Percentiles rank a stretch among this genome's conserved stretches.
These are phyloP conservation scores for Cercospora nicotianae DNA, from an alignment of 2,329 filamentous ascomycete genomes.

Conservation along the genomic window DNA sequence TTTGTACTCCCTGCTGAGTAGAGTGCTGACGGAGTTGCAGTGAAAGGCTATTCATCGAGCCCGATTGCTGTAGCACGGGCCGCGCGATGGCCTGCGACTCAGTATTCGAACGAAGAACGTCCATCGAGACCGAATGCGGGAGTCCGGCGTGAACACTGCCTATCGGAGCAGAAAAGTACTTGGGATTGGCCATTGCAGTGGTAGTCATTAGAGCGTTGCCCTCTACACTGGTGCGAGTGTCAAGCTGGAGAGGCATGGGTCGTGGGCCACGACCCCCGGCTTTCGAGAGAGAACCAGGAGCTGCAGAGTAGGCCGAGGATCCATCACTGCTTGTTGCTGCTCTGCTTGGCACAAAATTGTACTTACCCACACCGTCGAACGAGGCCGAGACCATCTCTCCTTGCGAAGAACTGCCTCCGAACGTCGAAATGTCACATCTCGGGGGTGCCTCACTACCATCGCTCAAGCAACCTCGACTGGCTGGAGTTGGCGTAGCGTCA, in stretches of 20 bases:
- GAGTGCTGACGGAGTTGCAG: not conserved
- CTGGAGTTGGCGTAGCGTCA: slow-evolving; percentile 17
- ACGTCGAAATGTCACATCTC: not conserved
- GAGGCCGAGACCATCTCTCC: not conserved
- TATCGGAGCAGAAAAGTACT: not conserved
- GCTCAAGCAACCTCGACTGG: slow-evolving; percentile 11
- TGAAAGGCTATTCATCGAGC: slow-evolving; percentile 16
- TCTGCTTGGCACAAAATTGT: not conserved
- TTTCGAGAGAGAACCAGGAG: not conserved
- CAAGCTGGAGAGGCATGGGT: not conserved
- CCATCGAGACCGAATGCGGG: slow-evolving; percentile 19
- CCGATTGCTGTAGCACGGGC: slow-evolving; percentile 12
- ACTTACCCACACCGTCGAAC: slow-evolving; percentile 8
- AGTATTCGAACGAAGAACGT: slow-evolving; percentile 1
- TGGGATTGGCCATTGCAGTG: not conserved
- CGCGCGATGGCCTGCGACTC: not conserved
- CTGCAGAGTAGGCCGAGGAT: not conserved
- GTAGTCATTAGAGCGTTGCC: not conserved
- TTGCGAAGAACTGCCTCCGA: not conserved
- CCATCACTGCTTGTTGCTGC: not conserved
- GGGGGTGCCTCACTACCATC: slow-evolving; percentile 5
- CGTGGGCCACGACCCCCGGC: not conserved
- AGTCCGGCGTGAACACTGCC: not conserved
- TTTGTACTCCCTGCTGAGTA: not conserved
- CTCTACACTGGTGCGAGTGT: not conserved